Conservation (phyloP, 345 rosid genomes). For the Corchorus olitorius region DNA sequence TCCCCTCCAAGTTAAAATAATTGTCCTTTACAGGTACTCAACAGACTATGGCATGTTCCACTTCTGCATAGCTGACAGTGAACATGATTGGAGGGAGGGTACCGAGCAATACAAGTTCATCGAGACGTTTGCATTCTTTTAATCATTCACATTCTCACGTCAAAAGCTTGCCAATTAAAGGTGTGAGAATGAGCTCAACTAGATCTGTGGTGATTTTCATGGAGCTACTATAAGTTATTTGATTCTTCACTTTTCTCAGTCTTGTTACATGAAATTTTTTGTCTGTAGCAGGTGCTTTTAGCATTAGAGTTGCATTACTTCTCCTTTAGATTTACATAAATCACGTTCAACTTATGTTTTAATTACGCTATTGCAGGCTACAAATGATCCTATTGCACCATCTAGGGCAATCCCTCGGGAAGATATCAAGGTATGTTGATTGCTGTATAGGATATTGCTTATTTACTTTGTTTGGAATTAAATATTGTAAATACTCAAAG, state of each 20-base stretch:
- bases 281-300: neutral
- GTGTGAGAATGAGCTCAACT: too few relatives aligned
- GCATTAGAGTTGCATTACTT: slow-evolving; percentile 1
- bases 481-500: slow-evolving; percentile 3
- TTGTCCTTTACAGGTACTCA: too few relatives aligned
- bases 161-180: too few relatives aligned
- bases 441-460: neutral
- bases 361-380: slow-evolving; percentile 54
- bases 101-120: slow-evolving; percentile 61
- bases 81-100: slow-evolving; percentile 78
- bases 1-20: neutral
- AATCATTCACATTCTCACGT: too few relatives aligned
- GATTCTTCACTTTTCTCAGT: neutral
- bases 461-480: neutral
- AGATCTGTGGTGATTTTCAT: too few relatives aligned
- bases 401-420: slow-evolving; percentile 79
- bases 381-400: slow-evolving; percentile 93
- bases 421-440: slow-evolving; percentile 65
- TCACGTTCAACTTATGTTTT: neutral
- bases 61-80: too few relatives aligned
- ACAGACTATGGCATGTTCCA: too few relatives aligned
- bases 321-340: neutral
- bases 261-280: neutral
- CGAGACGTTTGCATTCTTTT: slow-evolving; percentile 23
- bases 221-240: neutral